Base-by-base conservation (phyloP, 2,329 filamentous ascomycete species). In the Aurifilum marmelostoma region DNA sequence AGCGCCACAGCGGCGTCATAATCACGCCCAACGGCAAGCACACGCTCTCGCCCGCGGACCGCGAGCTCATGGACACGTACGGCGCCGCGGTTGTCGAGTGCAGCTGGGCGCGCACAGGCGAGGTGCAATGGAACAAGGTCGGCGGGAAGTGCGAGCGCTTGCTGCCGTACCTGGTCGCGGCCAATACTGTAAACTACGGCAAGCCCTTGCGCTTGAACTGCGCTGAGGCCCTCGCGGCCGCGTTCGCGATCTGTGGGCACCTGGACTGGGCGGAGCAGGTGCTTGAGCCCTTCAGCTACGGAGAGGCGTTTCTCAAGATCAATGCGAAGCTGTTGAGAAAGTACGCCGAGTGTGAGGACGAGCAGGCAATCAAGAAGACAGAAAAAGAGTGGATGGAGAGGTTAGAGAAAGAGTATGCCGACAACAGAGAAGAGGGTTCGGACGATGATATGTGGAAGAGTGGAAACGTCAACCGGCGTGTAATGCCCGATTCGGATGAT, bases 11-110 rank as follows among this genome's bases (percentile, higher is more conserved):
- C 47, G 96, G 96, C 69, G 92, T 99, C 72, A 92, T 99, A 76
- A 93, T 99, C 77, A 97, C 93, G 12, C 96, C 96, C 34, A 98
- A 98, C 82, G 96, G 92, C 72, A 97, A 97, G 78, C 89, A 86
- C 68, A 88, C 94, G 21, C 79, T 98, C 58, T 97, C 92, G 6
- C 92, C 94, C 1, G 92, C 93, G 65, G 96, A 99, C 80, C 84
- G 84, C 68, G 89, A 91, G 63, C 82, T 97, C 21, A 87, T 98
- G 75, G 93, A 97, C 75, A 91, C 94, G 79, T 92, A 92, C 77
- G 96, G 96, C 72, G 95, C 94, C 27, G 96, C 96, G 3, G 96
- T 99, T 3, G 96, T 99, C 24, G 96, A 99, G 82, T 97, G 94
- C 77, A 97, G 93, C 32, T 99, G 96, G 96, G 97, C 97, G 3